Conservation (phyloP, 495 filamentous ascomycete genomes). For the Penicillium turbatum region DNA sequence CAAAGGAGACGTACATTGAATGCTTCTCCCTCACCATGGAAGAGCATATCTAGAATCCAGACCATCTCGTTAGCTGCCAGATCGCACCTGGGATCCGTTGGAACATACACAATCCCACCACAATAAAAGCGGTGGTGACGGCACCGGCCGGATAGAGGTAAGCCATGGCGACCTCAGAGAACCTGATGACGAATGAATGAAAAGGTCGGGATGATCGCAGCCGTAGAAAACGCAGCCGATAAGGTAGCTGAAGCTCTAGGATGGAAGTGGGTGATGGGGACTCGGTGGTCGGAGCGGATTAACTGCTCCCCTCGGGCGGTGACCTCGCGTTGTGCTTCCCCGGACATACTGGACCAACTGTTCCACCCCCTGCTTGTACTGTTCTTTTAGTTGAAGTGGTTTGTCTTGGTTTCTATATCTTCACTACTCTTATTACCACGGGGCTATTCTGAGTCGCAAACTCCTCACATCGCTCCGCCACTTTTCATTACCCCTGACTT, state of each 20-base stretch:
- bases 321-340: constrained; percentile 23
- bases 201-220: constrained; percentile 19
- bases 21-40: constrained; percentile 89
- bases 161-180: constrained; percentile 43
- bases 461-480: background rate
- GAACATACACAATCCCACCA: constrained; percentile 82
- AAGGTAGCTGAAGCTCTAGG: constrained; percentile 16
- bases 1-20: constrained; percentile 72
- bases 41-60: constrained; percentile 78
- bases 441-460: background rate
- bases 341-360: constrained; percentile 13
- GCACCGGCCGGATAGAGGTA: constrained; percentile 63
- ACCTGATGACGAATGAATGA: constrained; percentile 25
- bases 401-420: constrained; percentile 2
- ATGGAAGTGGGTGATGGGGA: constrained; percentile 19
- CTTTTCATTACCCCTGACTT: constrained; percentile 21
- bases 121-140: constrained; percentile 64
- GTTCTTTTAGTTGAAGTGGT: constrained; percentile 5
- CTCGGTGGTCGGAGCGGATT: constrained; percentile 30
- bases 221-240: constrained; percentile 12
- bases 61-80: constrained; percentile 34
- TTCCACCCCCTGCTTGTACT: constrained; percentile 12
- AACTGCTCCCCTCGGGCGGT: constrained; percentile 24
- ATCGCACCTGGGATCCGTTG: constrained; percentile 5
- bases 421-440: background rate